Base-by-base conservation (phyloP, 2,329 filamentous ascomycete species). In the Botrytis deweyae region DNA sequence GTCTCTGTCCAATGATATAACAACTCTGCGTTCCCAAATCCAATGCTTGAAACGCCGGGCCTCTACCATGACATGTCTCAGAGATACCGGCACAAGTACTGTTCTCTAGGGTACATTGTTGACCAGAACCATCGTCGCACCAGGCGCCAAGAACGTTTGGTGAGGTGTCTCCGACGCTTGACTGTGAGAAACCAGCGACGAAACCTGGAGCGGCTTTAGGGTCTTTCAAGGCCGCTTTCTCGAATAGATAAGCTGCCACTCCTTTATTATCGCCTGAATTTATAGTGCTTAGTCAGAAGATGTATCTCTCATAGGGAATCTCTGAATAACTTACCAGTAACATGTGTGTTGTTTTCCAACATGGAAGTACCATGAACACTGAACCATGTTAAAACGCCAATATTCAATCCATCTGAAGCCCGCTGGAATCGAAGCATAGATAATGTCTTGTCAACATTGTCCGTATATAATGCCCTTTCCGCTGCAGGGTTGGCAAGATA, bases 101-200 rank as follows among this genome's bases (percentile, higher is more conserved):
- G 79, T 95, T 94, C 76, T 95, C 88, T 75, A 92, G 89, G 74
- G 87, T 90, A 81, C 93, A 96, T 83, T 87, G 85, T 76, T 89
- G 82, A 33, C 90, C 92, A 14, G 92, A 91, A 1, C 93, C 93
- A 81, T 96, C 94, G 80, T 98, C 94, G 78, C 95, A 98, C 84
- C 89, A 97, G 1, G 95, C 93, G 1, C 95, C 95, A 2, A 93
- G 86, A 0, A 95, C 88, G 78, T 97, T 98, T 2, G 95, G 95
- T 0, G 92, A 92, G 0, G 94, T 97, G 79, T 98, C 95, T 49
- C 94, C 95, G 14, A 97, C 94, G 76, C 92, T 97, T 18, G 94
- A 90, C 81, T 98, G 95, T 4, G 93, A 96, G 82, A 98, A 98
- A 18, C 93, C 95, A 10, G 94, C 94, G 1, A 98, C 92, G 77